Percentiles rank a stretch among this genome's conserved stretches.
Evolutionary conservation across 2,329 filamentous ascomycete genomes (phyloP).

Genomic region (Trichoderma sp.): DNA sequence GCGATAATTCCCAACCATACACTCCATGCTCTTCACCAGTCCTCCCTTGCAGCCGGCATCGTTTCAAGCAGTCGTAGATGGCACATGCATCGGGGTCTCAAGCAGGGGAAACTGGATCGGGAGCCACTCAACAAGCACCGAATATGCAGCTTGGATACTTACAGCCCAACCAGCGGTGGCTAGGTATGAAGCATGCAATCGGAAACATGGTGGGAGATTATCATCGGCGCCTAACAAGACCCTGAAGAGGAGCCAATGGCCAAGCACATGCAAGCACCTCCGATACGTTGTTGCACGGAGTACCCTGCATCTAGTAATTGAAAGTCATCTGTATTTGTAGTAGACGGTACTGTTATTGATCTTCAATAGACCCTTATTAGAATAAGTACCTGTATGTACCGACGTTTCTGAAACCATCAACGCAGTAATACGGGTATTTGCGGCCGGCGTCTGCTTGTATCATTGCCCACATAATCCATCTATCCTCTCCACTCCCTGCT

Average conservation of each 20-base stretch:
- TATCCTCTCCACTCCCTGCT: not conserved
- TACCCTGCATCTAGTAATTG: not conserved
- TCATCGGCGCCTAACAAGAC: not conserved
- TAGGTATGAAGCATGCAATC: not conserved
- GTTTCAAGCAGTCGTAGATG: not conserved
- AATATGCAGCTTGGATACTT: constrained; percentile 1
- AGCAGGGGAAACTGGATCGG: not conserved
- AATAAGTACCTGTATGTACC: not conserved
- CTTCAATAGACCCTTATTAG: not conserved
- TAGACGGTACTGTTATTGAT: not conserved
- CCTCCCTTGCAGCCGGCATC: not conserved
- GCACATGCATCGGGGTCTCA: not conserved
- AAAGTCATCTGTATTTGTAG: not conserved
- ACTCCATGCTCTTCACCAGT: not conserved
- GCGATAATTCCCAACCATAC: not conserved
- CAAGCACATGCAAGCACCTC: not conserved
- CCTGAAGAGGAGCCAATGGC: not conserved
- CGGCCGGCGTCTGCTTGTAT: not conserved
- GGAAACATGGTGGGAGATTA: not conserved
- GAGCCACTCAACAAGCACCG: not conserved
- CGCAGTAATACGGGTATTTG: not conserved
- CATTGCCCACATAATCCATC: not conserved
- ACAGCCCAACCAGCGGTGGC: constrained; percentile 8
- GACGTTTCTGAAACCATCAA: not conserved
- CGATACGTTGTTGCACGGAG: not conserved